These are phyloP conservation scores for Oryza punctata DNA, from an alignment of 176 grass and related monocot species.

Conservation along the genomic window DNA sequence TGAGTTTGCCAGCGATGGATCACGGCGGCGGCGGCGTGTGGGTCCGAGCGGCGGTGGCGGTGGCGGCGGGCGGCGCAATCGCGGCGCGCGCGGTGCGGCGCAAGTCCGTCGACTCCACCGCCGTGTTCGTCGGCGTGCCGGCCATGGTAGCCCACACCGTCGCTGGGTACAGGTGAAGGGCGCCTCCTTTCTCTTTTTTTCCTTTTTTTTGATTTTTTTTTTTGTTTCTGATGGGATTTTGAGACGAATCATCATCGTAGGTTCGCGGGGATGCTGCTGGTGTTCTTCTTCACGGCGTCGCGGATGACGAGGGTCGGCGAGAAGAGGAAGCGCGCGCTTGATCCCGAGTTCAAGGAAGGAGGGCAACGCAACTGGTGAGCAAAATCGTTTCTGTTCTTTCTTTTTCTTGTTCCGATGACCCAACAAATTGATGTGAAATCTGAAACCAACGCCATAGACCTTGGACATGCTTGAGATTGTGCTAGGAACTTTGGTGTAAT, in stretches of 20 bases:
- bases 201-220: not conserved
- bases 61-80: conserved; percentile 54
- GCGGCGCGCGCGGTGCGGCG: conserved; percentile 67
- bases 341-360: conserved; percentile 85
- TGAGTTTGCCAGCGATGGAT: conserved; percentile 32
- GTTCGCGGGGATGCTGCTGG: conserved; percentile 76
- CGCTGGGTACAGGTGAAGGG: conserved; percentile 72
- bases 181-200: not conserved
- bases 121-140: conserved; percentile 72
- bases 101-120: conserved; percentile 82
- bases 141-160: conserved; percentile 84
- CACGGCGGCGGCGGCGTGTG: conserved; percentile 33
- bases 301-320: conserved; percentile 81
- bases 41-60: conserved; percentile 52
- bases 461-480: not conserved
- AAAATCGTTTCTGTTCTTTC: conserved; percentile 1
- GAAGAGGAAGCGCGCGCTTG: conserved; percentile 77
- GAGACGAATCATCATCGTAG: conserved; percentile 38
- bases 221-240: conserved; percentile 24
- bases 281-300: conserved; percentile 96
- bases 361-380: conserved; percentile 83
- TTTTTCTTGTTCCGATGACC: not conserved
- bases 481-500: not conserved
- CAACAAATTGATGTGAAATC: not conserved
- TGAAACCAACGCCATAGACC: not conserved